Percentiles rank a stretch among this genome's conserved stretches.
Conservation (phyloP, 257 asterid genomes). For the Solanum pinnatisectum region DNA sequence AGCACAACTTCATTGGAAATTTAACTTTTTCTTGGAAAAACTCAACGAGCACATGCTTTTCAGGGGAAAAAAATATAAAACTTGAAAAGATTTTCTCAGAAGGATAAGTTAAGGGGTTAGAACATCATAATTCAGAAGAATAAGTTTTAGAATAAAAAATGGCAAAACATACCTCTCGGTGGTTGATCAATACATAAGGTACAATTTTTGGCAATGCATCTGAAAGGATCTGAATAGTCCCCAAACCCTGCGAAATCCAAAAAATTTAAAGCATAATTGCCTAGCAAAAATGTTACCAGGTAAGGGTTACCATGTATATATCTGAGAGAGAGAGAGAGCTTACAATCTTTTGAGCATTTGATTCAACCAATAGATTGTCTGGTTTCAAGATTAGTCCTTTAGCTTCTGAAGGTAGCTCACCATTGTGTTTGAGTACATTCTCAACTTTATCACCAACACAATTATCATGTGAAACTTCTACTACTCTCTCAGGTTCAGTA, state of each 20-base stretch:
- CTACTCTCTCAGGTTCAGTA: conserved; percentile 29
- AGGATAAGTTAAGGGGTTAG: neutral
- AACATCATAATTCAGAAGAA: neutral
- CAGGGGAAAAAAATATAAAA: neutral
- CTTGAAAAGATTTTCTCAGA: neutral
- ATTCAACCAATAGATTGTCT: conserved; percentile 35
- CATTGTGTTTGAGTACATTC: conserved; percentile 20
- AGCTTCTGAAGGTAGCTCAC: conserved; percentile 28
- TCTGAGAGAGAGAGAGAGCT: conserved; percentile 6
- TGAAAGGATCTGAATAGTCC: conserved; percentile 88
- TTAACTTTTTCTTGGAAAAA: neutral
- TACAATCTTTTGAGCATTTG: conserved; percentile 58
- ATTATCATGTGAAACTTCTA: conserved; percentile 35
- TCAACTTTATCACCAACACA: conserved; percentile 19
- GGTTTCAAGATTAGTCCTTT: conserved; percentile 27
- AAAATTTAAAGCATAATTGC: neutral
- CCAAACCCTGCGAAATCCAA: conserved; percentile 52
- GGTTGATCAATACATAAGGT: conserved; percentile 90
- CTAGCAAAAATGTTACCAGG: neutral
- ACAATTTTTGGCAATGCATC: conserved; percentile 84
- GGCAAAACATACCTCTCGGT: conserved; percentile 66
- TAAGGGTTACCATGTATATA: neutral
- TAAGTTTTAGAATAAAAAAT: neutral
- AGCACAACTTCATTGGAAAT: neutral
- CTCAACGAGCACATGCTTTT: neutral